These are phyloP conservation scores for Tetraselmis chui DNA, from an alignment of 139 green algal genomes.

Conservation along the genomic window DNA sequence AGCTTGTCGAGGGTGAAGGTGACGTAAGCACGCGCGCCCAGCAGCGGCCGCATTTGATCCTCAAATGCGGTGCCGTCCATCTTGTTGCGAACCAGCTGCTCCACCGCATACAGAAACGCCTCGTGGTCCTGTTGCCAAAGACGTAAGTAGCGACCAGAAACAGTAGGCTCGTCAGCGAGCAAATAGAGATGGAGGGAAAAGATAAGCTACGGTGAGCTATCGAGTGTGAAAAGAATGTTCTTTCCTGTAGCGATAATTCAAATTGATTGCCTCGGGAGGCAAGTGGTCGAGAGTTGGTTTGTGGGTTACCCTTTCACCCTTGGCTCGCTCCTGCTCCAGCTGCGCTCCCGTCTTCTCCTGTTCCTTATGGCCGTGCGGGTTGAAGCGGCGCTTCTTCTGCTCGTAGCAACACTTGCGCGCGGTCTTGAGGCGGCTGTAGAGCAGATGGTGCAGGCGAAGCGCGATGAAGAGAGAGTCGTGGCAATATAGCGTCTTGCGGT, in stretches of 20 bases:
- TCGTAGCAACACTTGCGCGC: not conserved
- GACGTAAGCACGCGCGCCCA: constrained; percentile 48
- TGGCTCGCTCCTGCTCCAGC: not conserved
- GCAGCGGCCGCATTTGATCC: not conserved
- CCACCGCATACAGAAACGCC: not conserved
- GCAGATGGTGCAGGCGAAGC: not conserved
- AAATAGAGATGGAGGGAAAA: no score
- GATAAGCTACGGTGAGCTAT: no score
- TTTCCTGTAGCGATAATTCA: no score
- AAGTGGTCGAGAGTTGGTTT: no score
- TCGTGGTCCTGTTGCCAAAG: not conserved
- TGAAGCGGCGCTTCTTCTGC: not conserved
- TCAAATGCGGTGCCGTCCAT: not conserved
- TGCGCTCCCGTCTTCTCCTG: not conserved
- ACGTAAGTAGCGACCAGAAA: no score
- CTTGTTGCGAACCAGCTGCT: not conserved
- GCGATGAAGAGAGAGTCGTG: not conserved
- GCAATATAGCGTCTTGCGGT: not conserved
- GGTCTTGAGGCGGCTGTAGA: not conserved
- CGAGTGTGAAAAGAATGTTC: no score
- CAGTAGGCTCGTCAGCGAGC: no score
- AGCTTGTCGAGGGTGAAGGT: constrained; percentile 96
- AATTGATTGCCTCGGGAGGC: no score
- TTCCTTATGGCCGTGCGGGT: not conserved
- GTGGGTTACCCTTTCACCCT: not conserved